Percentiles rank a stretch among this genome's conserved stretches.
phyloP scores from a whole-genome alignment of 129 eudicot species.

The Gnaphalium uliginosum region DNA sequence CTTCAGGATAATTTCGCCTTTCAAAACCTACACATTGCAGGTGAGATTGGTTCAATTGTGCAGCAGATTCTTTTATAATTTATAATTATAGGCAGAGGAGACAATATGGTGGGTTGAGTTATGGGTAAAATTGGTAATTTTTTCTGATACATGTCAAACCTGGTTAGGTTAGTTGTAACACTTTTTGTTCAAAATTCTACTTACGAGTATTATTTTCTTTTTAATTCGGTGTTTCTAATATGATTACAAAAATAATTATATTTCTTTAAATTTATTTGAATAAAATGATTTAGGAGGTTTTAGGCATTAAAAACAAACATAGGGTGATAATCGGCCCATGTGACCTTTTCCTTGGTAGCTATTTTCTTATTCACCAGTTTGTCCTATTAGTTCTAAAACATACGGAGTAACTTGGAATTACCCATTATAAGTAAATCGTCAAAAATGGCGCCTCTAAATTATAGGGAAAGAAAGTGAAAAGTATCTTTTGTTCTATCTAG shows the following conservation, averaged over 20 bases:
- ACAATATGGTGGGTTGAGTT: neutral
- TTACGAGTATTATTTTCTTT: neutral
- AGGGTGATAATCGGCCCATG: neutral
- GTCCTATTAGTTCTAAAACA: neutral
- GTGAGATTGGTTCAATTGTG: conserved; percentile 34
- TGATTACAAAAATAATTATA: neutral
- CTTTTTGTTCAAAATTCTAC: neutral
- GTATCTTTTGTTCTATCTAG: neutral
- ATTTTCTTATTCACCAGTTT: neutral
- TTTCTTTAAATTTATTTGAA: neutral
- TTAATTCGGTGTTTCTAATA: neutral
- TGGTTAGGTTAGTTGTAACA: neutral
- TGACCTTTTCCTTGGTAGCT: neutral
- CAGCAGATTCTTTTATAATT: neutral
- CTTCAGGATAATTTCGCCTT: conserved; percentile 90
- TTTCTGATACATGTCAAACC: neutral
- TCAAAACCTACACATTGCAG: conserved; percentile 87
- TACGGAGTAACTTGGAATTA: neutral
- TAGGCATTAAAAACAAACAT: neutral
- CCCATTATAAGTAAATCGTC: neutral
- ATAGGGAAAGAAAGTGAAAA: neutral
- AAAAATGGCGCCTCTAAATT: neutral
- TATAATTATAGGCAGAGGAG: neutral
- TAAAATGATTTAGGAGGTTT: neutral
- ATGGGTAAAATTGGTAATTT: neutral